Percentiles rank a stretch among this genome's conserved stretches.
phyloP scores from a whole-genome alignment of 2,329 filamentous ascomycete genomes.

The Diaporthe sp. region DNA sequence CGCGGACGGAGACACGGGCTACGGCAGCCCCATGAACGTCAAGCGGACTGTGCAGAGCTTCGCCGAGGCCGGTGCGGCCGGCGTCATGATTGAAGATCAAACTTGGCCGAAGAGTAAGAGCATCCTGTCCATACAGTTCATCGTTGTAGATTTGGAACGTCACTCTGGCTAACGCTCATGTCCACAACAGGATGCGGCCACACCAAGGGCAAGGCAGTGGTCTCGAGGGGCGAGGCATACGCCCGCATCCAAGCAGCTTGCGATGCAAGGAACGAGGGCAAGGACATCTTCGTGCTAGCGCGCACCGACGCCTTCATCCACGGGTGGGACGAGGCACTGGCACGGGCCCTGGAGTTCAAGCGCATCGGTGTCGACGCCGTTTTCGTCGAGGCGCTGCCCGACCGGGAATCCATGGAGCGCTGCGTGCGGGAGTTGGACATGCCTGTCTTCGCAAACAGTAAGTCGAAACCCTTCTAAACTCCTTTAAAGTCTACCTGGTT shows the following conservation, averaged over 20 bases:
- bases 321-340: constrained; percentile 59
- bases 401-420: constrained; percentile 55
- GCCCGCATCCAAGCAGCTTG: constrained; percentile 59
- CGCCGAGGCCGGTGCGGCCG: constrained; percentile 54
- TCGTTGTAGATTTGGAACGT: no score
- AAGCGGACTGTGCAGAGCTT: constrained; percentile 58
- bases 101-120: constrained; percentile 60
- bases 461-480: constrained; percentile 16
- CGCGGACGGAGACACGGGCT: constrained; percentile 61
- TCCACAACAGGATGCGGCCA: constrained; percentile 43
- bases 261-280: constrained; percentile 49
- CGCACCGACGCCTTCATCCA: constrained; percentile 57
- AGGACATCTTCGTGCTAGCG: constrained; percentile 61
- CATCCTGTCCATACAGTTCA: background rate
- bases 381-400: constrained; percentile 57
- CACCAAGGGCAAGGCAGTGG: constrained; percentile 60
- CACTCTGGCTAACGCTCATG: background rate
- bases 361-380: constrained; percentile 58
- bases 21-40: constrained; percentile 62
- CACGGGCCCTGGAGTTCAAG: constrained; percentile 55
- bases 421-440: constrained; percentile 53
- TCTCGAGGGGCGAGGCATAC: constrained; percentile 58
- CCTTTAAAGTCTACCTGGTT: background rate
- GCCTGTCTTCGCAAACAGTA: constrained; percentile 56
- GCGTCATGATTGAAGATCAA: constrained; percentile 60